These are phyloP conservation scores for Dillenia turbinata DNA, from an alignment of 164 flowering plant genomes.

Conservation along the genomic window DNA sequence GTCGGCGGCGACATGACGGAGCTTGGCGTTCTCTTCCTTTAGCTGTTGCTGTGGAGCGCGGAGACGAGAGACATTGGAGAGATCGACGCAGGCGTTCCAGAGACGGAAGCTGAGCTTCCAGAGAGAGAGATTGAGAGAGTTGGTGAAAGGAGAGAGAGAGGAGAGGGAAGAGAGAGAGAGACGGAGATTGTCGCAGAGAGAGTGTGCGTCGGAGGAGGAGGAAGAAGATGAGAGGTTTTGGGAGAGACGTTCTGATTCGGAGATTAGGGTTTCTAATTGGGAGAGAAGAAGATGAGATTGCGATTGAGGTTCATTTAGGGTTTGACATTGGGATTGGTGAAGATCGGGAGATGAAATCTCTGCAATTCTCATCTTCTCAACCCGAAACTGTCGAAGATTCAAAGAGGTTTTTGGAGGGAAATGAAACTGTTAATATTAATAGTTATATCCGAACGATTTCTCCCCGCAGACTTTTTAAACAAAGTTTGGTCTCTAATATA, in stretches of 20 bases:
- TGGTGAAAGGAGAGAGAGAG: slow-evolving; percentile 47
- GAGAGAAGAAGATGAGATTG: too few relatives aligned
- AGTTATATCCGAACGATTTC: neutral
- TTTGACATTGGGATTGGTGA: too few relatives aligned
- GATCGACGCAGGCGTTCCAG: slow-evolving; percentile 95
- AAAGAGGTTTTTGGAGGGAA: neutral
- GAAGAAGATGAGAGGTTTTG: neutral
- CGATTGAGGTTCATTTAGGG: too few relatives aligned
- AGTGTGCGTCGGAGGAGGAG: too few relatives aligned
- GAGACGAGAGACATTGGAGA: slow-evolving; percentile 47
- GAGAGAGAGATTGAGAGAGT: slow-evolving; percentile 58
- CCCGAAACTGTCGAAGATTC: neutral
- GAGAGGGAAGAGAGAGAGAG: slow-evolving; percentile 31
- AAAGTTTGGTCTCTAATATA: too few relatives aligned
- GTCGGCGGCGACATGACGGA: slow-evolving; percentile 83
- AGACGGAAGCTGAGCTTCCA: slow-evolving; percentile 97
- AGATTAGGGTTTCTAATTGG: too few relatives aligned
- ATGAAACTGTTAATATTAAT: neutral
- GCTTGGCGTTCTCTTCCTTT: slow-evolving; percentile 43
- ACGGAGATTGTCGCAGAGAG: slow-evolving; percentile 2
- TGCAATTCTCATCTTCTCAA: too few relatives aligned
- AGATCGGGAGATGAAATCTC: too few relatives aligned
- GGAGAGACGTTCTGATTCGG: neutral
- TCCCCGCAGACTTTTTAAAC: too few relatives aligned
- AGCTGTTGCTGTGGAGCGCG: slow-evolving; percentile 1